A percentile compares a stretch with the other conserved stretches of the same genome.
These are phyloP conservation scores for Jackrogersella multiformis DNA, from an alignment of 495 filamentous ascomycete species.

Conservation along the genomic window DNA sequence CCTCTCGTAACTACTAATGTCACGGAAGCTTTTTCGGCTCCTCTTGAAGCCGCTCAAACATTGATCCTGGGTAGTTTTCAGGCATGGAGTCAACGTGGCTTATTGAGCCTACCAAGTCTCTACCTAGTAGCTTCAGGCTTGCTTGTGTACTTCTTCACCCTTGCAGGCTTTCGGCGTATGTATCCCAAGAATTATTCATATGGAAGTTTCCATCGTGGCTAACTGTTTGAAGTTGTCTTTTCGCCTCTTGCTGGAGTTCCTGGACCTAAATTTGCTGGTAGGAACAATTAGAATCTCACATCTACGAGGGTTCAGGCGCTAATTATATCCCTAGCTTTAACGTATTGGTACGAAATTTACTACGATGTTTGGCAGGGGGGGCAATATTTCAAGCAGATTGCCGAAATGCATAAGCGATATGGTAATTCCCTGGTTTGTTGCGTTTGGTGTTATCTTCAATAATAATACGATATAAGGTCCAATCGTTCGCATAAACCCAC, in stretches of 20 bases:
- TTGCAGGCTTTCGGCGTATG: too few species aligned
- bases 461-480: constrained; percentile 29
- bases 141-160: too few species aligned
- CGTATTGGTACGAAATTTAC: constrained; percentile 55
- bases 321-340: constrained; percentile 47
- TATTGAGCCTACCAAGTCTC: too few species aligned
- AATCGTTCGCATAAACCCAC: constrained; percentile 43
- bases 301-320: too few species aligned
- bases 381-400: constrained; percentile 35
- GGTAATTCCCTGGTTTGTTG: constrained; percentile 3
- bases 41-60: too few species aligned
- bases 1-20: too few species aligned
- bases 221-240: background rate
- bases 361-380: constrained; percentile 48
- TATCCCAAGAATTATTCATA: too few species aligned
- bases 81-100: too few species aligned
- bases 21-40: too few species aligned
- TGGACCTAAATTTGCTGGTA: constrained; percentile 8
- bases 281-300: too few species aligned
- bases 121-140: too few species aligned
- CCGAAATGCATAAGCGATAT: constrained; percentile 40
- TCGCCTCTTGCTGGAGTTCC: background rate
- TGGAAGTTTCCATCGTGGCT: background rate
- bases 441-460: background rate
- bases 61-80: too few species aligned